Base-by-base conservation (phyloP, 2,329 filamentous ascomycete genomes). In the Fusarium praegraminearum region DNA sequence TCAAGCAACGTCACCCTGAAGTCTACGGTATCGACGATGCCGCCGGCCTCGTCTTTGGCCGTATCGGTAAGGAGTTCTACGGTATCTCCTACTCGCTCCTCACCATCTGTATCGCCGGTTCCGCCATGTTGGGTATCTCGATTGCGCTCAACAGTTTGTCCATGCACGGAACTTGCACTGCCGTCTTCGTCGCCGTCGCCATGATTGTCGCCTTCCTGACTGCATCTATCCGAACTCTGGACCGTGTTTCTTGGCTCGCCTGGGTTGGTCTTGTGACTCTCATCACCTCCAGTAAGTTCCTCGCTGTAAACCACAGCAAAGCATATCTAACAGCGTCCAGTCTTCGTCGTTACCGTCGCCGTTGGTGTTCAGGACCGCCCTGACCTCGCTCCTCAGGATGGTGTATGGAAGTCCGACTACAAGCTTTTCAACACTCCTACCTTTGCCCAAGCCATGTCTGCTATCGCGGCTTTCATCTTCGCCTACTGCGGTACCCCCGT, bases 1-100 rank as follows among this genome's bases (percentile, higher is more conserved):
- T 87, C 79, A 87, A 87, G 73, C 70, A 83, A n/a, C 76, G 76
- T 24, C 85, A 87, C 65, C 80, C 80, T 4, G 79, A 83, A 45
- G 83, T 87, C 3, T 87, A 87, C 68, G 81, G 83, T 38, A 85
- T 87, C 62, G 85, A 86, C 56, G 85, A 87, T 66, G 85, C 82
- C 2, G 85, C 84, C 22, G 70, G 69, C 7, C 76, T 86, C 30
- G 78, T 87, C 16, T 84, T 85, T 68, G 85, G 85, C 13, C 79
- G 76, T 3, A 56, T 80, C 5, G 84, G 84, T 1, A 79, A 80
- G 10, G 82, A 82, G 57, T 56, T 83, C 30, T 78, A 86, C 26
- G 80, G 77, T 11, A 64, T 71, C 40, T 71, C 75, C 7, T 78
- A 80, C 66, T 73, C 76, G 69, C 62, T 84, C 56, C 78, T 80